These are phyloP conservation scores for Chlamydomonas sphaeroides DNA, from an alignment of 139 green algal genomes.

Conservation along the genomic window DNA sequence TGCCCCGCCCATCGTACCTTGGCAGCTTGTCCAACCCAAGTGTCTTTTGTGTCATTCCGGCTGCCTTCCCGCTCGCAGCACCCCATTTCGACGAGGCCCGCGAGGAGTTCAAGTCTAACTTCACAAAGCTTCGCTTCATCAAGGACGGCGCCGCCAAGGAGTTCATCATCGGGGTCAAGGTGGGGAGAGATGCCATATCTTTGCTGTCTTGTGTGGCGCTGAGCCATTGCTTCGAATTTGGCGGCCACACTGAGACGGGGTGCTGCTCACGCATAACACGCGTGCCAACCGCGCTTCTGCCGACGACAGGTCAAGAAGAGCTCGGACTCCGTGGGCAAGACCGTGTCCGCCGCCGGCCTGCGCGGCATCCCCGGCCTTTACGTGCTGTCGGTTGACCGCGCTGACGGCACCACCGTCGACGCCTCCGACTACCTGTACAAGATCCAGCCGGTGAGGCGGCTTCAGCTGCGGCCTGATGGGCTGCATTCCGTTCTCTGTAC, in stretches of 20 bases:
- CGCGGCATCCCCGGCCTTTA: conserved; percentile 33
- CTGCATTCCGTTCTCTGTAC: neutral
- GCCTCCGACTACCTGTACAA: conserved; percentile 21
- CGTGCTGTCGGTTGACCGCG: conserved; percentile 5
- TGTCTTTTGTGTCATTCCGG: neutral
- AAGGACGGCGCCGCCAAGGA: conserved; percentile 43
- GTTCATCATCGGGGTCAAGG: conserved; percentile 43
- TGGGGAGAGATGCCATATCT: no score
- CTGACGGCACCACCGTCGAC: neutral
- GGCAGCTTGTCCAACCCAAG: no score
- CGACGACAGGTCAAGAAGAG: neutral
- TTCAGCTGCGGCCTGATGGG: neutral
- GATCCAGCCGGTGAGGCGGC: neutral
- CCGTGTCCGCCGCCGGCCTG: conserved; percentile 5
- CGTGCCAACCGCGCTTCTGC: no score
- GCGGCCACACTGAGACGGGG: no score
- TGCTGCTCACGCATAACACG: no score
- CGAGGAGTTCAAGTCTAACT: conserved; percentile 12
- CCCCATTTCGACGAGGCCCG: neutral
- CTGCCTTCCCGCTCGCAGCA: neutral
- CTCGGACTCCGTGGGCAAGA: neutral
- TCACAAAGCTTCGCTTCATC: neutral
- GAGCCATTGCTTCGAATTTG: no score
- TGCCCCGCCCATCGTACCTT: no score
- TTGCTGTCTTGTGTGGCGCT: no score